Percentiles rank a stretch among this genome's conserved stretches.
Evolutionary conservation across 2,329 filamentous ascomycete genomes (phyloP).

Genomic region (Pleomassaria siparia): DNA sequence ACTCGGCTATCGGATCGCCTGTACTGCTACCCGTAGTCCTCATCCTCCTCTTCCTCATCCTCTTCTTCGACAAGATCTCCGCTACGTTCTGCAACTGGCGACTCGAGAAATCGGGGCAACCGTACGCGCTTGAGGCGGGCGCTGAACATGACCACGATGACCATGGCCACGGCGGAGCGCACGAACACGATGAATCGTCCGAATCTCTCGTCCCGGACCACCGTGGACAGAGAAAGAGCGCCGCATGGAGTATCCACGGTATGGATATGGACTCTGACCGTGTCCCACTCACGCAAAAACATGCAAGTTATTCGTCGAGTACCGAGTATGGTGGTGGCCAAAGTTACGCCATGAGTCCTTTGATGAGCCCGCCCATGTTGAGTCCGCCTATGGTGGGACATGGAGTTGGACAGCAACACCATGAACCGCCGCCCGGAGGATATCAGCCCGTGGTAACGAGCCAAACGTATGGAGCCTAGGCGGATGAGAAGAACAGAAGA

Average conservation of each 20-base stretch:
- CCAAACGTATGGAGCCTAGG: slow-evolving; percentile 20
- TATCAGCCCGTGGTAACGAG: slow-evolving; percentile 22
- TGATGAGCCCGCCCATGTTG: slow-evolving; percentile 11
- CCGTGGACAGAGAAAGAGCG: slow-evolving; percentile 17
- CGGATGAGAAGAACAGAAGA: not conserved
- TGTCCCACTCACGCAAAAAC: slow-evolving; percentile 9
- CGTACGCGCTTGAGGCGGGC: slow-evolving; percentile 31
- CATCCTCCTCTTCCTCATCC: slow-evolving; percentile 37
- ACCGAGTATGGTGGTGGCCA: slow-evolving; percentile 21
- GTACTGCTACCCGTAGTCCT: slow-evolving; percentile 39
- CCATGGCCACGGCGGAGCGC: slow-evolving; percentile 10
- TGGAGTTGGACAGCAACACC: not conserved
- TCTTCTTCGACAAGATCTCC: slow-evolving; percentile 33
- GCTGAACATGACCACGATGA: slow-evolving; percentile 22
- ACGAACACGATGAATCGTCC: slow-evolving; percentile 16
- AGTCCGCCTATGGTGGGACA: slow-evolving; percentile 13
- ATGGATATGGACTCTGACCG: slow-evolving; percentile 17
- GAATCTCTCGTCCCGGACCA: slow-evolving; percentile 15
- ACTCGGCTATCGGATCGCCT: slow-evolving; percentile 33
- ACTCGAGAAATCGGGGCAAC: slow-evolving; percentile 31
- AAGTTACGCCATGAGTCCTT: slow-evolving; percentile 18
- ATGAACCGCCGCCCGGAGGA: slow-evolving; percentile 9
- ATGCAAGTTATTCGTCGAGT: not conserved
- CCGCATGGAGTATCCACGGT: slow-evolving; percentile 19
- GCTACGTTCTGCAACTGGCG: slow-evolving; percentile 33